Evolutionary conservation across 2,329 filamentous ascomycete species (phyloP).

Genomic region (Neonectria hederae): DNA sequence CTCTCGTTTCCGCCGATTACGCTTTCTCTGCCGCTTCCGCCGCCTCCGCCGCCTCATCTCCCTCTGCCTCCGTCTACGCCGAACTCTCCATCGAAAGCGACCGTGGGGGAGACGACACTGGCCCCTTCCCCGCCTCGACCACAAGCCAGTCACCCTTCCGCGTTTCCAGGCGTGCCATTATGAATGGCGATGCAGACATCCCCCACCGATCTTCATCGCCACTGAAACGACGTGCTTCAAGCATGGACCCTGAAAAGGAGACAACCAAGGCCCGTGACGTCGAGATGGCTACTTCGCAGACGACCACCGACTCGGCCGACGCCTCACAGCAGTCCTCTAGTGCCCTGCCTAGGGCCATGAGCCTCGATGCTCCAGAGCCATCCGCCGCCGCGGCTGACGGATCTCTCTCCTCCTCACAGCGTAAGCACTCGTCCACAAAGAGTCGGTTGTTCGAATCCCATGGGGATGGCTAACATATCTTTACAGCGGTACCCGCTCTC

Average conservation of each 20-base stretch:
- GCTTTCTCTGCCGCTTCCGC: slow-evolving; percentile 65
- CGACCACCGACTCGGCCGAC: slow-evolving; percentile 28
- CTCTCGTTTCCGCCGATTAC: slow-evolving; percentile 58
- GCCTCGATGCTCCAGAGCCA: slow-evolving; percentile 50
- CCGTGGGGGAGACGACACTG: slow-evolving; percentile 58
- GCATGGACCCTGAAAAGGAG: slow-evolving; percentile 64
- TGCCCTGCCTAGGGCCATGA: slow-evolving; percentile 52
- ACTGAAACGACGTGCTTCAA: slow-evolving; percentile 70
- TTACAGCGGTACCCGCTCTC: slow-evolving; percentile 50
- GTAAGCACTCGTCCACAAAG: slow-evolving; percentile 38
- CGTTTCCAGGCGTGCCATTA: slow-evolving; percentile 62
- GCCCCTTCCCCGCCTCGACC: slow-evolving; percentile 49
- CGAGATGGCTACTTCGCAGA: slow-evolving; percentile 53
- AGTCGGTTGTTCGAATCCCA: not conserved
- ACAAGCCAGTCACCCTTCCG: slow-evolving; percentile 64
- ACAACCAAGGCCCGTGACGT: slow-evolving; percentile 55
- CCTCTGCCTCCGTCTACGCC: slow-evolving; percentile 63
- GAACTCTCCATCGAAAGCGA: slow-evolving; percentile 67
- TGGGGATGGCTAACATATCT: slow-evolving; percentile 26
- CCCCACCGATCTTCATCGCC: slow-evolving; percentile 71
- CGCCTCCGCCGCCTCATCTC: slow-evolving; percentile 67
- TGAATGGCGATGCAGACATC: slow-evolving; percentile 67
- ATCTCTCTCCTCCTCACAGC: slow-evolving; percentile 27
- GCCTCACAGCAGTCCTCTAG: slow-evolving; percentile 28
- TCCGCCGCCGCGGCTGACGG: slow-evolving; percentile 30